Base-by-base conservation (phyloP, 305 asterid species). In the Solanum hybrid region DNA sequence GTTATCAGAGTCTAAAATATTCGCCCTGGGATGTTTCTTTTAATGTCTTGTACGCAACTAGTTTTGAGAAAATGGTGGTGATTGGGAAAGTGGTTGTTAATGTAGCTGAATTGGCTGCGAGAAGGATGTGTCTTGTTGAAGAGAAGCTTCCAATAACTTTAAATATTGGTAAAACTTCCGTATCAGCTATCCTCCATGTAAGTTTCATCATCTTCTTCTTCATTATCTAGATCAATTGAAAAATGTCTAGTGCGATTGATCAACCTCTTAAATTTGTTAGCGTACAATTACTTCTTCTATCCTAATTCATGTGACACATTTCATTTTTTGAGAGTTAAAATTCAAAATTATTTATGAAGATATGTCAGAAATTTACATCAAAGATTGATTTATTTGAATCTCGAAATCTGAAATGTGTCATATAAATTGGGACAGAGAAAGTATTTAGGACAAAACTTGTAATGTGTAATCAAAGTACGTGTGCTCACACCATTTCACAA, bases 141-240 rank as follows among this genome's bases (percentile, higher is more conserved):
- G 87, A 90, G 86, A 93, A 91, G 92, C 88, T 96, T 87, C 95
- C 94, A 46, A 56, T 96, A 38, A 93, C 71, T 89, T 56, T 94
- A 89, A 94, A 90, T 72, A 86, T 94, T 66, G 94, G 90, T 76
- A 94, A 94, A 84, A 31, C 87, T 80, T 51, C 92, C 75, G 86
- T 64, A 76, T 91, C 93, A 82, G 97, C 95, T 71, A 51, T 86
- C 42, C 96, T 96, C 51, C 92, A 93, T 93, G 98, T 95, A 94
- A 91, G 89, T 71, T 69, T 51, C 64, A 66, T 29, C n/a, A 79
- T 60, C 34, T 72, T 72, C 79, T 73, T 86, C 31, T 72, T 82
- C 84, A 64, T 64, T 64, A 9, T n/a, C 14, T 64, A 64, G 29
- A n/a, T 64, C 72, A 22, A 64, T 22, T 22, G 13, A 64, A 64